Conservation (phyloP, 352 stramenopile species). For the Aphanomyces astaci region DNA sequence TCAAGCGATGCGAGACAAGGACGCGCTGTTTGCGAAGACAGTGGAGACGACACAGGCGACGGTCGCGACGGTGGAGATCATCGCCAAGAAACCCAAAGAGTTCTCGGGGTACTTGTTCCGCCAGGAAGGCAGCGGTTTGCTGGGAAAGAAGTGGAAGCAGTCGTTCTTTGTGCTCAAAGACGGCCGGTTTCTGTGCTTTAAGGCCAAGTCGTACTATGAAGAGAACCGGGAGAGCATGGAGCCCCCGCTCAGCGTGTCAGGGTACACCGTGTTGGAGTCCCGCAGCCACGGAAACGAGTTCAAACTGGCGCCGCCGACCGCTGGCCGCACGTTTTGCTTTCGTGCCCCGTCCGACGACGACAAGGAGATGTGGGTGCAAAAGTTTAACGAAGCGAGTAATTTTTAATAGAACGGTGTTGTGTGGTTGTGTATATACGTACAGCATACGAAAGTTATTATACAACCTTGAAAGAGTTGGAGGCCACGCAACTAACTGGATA, state of each 20-base stretch:
- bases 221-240: slow-evolving; percentile 18
- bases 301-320: slow-evolving; percentile 12
- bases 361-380: slow-evolving; percentile 7
- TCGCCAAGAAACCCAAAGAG: slow-evolving; percentile 20
- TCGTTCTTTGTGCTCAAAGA: slow-evolving; percentile 22
- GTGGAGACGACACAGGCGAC: slow-evolving; percentile 19
- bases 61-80: slow-evolving; percentile 19
- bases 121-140: slow-evolving; percentile 1
- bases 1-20: slow-evolving; percentile 12
- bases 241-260: slow-evolving; percentile 8
- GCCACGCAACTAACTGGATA: too few species aligned
- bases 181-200: slow-evolving; percentile 16
- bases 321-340: slow-evolving; percentile 8
- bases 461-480: too few species aligned
- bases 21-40: slow-evolving; percentile 14
- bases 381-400: slow-evolving; percentile 22
- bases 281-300: slow-evolving; percentile 15
- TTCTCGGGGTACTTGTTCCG: slow-evolving; percentile 14
- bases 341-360: slow-evolving; percentile 14
- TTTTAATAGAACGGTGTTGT: background rate
- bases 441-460: too few species aligned
- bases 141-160: slow-evolving; percentile 18
- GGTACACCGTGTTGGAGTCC: slow-evolving; percentile 16
- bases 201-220: slow-evolving; percentile 19
- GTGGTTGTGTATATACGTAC: background rate